Base-by-base conservation (phyloP, 2,329 filamentous ascomycete species). In the Periconia sp. region DNA sequence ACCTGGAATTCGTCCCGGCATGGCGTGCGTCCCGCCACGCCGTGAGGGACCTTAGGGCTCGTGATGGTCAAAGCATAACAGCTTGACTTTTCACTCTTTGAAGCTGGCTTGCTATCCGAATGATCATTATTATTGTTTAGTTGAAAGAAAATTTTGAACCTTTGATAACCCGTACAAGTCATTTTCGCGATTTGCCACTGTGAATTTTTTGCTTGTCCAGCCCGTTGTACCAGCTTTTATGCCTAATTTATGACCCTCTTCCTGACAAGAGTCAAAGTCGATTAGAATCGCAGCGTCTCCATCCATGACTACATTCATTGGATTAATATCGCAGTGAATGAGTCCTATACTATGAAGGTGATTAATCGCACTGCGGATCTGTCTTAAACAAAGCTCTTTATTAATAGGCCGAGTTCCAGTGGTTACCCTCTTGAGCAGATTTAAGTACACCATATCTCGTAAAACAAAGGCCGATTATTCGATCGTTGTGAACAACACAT, bases 181-280 rank as follows among this genome's bases (percentile, higher is more conserved):
- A 28, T 41, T 41, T 11, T 40, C 28, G 16, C 36, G 36, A 26
- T 23, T 31, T 22, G 36, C 36, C 17, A 23, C 31, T 9, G 22
- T 15, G 10, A 23, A 17, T 5, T 13, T 28, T 12, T 32, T 19
- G 13, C 10, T 9, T 35, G 23, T 36, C 39, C 31, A 29, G 16
- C 31, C 31, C 13, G 5, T n/a, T 10, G 21, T 42, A 29, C 31
- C 39, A 13, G 31, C 31, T 13, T 42, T 42, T 17, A 19, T 36
- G 29, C 39, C 32, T 11, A 42, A 19, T 36, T 13, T 30, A 16
- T 36, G 23, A 16, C 31, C 31, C 31, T 42, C 31, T 29, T 13
- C 23, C 32, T 42, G 35, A 19, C 23, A 42, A 4, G 31, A 42
- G 32, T 42, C 31, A 29, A 42, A 42, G 23, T 42, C 39, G 19